phyloP scores from a whole-genome alignment of 306 rosid genomes.

The Corylus heterophylla region DNA sequence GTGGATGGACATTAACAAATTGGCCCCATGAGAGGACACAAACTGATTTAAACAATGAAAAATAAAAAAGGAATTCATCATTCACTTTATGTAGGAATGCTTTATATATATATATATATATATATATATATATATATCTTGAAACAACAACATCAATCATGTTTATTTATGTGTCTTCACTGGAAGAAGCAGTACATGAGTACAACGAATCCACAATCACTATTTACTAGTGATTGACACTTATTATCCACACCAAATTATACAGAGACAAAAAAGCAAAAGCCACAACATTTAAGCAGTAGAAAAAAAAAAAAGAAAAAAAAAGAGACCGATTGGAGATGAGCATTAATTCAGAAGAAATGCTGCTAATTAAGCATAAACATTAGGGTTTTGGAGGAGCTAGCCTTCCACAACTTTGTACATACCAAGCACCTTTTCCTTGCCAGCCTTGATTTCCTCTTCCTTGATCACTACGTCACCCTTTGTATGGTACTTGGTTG shows the following conservation, averaged over 20 bases:
- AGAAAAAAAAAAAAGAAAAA: too few relatives aligned
- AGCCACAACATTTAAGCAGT: not conserved
- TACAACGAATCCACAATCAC: not conserved
- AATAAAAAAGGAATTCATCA: not conserved
- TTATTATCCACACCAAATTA: not conserved
- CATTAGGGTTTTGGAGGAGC: slow-evolving; percentile 40
- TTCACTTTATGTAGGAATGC: too few relatives aligned
- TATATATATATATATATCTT: not conserved
- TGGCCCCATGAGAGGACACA: not conserved
- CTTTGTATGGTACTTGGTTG: slow-evolving; percentile 36
- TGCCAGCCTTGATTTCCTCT: slow-evolving; percentile 43
- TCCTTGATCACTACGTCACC: slow-evolving; percentile 37
- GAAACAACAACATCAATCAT: not conserved
- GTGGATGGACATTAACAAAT: not conserved
- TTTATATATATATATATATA: too few relatives aligned
- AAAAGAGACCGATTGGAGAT: not conserved
- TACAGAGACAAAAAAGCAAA: not conserved
- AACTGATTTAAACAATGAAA: not conserved
- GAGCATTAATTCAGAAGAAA: too few relatives aligned
- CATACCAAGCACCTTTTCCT: slow-evolving; percentile 36
- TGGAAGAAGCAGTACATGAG: not conserved
- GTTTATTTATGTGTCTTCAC: not conserved
- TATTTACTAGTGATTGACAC: not conserved
- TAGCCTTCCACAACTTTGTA: slow-evolving; percentile 42
- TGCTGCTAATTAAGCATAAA: slow-evolving; percentile 24